Evolutionary conservation across 73 alveolate genomes (phyloP).

Genomic region (Paramecium tetraurelia): DNA sequence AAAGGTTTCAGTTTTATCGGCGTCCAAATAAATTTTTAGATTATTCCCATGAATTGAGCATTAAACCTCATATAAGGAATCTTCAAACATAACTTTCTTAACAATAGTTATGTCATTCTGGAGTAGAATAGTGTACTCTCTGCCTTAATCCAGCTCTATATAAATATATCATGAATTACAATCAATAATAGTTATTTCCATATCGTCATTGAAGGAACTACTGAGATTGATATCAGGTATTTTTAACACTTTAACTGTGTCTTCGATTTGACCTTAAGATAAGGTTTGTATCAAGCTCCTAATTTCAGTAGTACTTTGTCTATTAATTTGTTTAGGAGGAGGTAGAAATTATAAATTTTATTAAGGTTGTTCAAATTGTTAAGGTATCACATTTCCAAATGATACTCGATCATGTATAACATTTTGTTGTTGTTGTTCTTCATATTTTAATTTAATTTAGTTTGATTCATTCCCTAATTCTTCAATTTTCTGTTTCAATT

Average conservation of each 20-base stretch:
- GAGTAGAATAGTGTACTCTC: not conserved
- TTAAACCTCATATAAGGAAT: not conserved
- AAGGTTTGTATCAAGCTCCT: not conserved
- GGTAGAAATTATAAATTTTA: not conserved
- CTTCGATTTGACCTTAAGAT: not conserved
- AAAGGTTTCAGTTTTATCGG: not conserved
- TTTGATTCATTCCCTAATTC: not conserved
- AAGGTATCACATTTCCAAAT: not conserved
- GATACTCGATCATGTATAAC: not conserved
- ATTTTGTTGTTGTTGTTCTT: not conserved
- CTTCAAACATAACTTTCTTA: not conserved
- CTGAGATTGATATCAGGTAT: not conserved
- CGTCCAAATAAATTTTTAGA: not conserved
- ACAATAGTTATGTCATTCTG: not conserved
- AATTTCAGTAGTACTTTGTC: slow-evolving; percentile 10
- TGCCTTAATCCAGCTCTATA: slow-evolving; percentile 7
- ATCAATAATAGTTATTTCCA: not conserved
- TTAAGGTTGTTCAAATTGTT: not conserved
- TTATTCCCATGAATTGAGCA: not conserved
- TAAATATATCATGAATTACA: not conserved
- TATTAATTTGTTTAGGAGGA: not conserved
- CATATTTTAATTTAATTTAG: not conserved
- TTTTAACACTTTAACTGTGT: not conserved
- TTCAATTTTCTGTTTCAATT: not conserved
- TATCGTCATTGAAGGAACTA: not conserved